These are phyloP conservation scores for Staphylotrichum tortipilum DNA, from an alignment of 495 filamentous ascomycete species.

Conservation along the genomic window DNA sequence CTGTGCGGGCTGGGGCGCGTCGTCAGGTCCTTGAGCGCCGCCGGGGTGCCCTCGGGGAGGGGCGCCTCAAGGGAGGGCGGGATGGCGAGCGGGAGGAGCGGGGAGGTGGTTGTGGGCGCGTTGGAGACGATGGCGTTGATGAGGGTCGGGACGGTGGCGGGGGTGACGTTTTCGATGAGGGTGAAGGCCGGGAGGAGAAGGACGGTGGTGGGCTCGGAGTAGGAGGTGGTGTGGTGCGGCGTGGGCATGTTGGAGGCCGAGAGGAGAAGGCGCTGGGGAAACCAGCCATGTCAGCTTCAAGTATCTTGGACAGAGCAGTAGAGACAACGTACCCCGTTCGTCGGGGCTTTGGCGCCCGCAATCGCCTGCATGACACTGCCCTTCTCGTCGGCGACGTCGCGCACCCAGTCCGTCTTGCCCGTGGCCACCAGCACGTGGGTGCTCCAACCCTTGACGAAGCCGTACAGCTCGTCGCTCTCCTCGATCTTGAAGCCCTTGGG, in stretches of 20 bases:
- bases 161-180: conserved; percentile 77
- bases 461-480: conserved; percentile 70
- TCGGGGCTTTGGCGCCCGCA: conserved; percentile 48
- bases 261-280: conserved; percentile 73
- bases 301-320: no score
- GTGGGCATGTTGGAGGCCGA: conserved; percentile 90
- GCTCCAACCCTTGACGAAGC: conserved; percentile 77
- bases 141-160: conserved; percentile 61
- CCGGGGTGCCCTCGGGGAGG: conserved; percentile 25
- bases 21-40: conserved; percentile 39
- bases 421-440: conserved; percentile 90
- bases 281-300: no score
- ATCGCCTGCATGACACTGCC: conserved; percentile 95
- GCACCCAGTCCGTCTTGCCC: conserved; percentile 89
- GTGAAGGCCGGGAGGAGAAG: conserved; percentile 84
- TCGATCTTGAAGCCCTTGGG: conserved; percentile 67
- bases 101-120: conserved; percentile 66
- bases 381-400: conserved; percentile 81
- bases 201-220: conserved; percentile 64
- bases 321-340: conserved; percentile 75
- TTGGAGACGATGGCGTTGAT: conserved; percentile 62
- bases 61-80: conserved; percentile 48
- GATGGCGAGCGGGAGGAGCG: conserved; percentile 40
- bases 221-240: conserved; percentile 48
- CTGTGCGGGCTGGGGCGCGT: conserved; percentile 69